Conservation (phyloP, 2,329 filamentous ascomycete genomes). For the Alternaria sp. region DNA sequence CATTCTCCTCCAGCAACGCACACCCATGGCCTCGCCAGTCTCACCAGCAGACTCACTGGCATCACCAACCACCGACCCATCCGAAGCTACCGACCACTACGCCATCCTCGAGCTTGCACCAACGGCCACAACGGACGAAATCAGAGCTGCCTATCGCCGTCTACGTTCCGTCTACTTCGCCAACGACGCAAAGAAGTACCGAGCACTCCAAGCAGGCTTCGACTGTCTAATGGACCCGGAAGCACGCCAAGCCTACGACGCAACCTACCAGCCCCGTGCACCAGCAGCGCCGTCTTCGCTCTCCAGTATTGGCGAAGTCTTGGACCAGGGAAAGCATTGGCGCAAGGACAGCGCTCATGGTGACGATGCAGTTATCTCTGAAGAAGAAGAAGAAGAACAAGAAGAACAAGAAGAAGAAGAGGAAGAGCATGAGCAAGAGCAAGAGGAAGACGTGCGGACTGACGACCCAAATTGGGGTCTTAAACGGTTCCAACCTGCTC, state of each 20-base stretch:
- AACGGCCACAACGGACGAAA: slow-evolving; percentile 41
- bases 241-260: slow-evolving; percentile 41
- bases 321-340: slow-evolving; percentile 33
- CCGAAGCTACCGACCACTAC: slow-evolving; percentile 45
- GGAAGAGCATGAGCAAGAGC: no score
- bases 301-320: slow-evolving; percentile 23
- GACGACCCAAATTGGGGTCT: slow-evolving; percentile 40
- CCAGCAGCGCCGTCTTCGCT: slow-evolving; percentile 14
- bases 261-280: slow-evolving; percentile 25
- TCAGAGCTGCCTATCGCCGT: slow-evolving; percentile 40
- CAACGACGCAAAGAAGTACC: slow-evolving; percentile 41
- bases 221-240: slow-evolving; percentile 42
- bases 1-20: slow-evolving; percentile 32
- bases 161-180: slow-evolving; percentile 43
- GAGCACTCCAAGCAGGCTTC: slow-evolving; percentile 42
- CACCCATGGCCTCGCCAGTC: slow-evolving; percentile 31
- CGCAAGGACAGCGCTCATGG: slow-evolving; percentile 36
- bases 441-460: slow-evolving; percentile 27
- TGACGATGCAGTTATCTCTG: slow-evolving; percentile 22
- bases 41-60: slow-evolving; percentile 25
- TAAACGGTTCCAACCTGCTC: slow-evolving; percentile 32
- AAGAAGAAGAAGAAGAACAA: slow-evolving; percentile 32
- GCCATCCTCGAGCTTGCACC: slow-evolving; percentile 36
- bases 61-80: slow-evolving; percentile 26
- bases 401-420: slow-evolving; percentile 21